Conservation (phyloP, 345 rosid genomes). For the Luvunga scandens region DNA sequence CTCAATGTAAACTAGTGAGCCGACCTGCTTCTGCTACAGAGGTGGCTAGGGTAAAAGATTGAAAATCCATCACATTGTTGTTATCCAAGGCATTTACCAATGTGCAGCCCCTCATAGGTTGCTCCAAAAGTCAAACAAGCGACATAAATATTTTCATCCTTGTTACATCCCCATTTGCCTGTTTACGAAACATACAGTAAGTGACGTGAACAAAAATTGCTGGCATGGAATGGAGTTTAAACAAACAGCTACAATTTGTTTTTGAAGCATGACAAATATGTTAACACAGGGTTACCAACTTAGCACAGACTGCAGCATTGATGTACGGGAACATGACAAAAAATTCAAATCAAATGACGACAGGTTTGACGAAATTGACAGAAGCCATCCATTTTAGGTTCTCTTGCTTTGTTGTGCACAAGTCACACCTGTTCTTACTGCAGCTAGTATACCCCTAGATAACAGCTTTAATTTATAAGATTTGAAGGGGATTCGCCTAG, state of each 20-base stretch:
- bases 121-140: constrained; percentile 75
- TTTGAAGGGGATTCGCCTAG: neutral
- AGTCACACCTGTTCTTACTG: neutral
- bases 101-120: constrained; percentile 54
- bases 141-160: constrained; percentile 88
- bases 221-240: neutral
- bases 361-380: neutral
- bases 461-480: neutral
- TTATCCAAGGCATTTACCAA: constrained; percentile 43
- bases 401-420: neutral
- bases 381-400: neutral
- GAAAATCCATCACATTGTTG: constrained; percentile 42
- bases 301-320: neutral
- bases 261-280: neutral
- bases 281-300: neutral
- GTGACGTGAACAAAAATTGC: neutral
- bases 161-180: constrained; percentile 84
- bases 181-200: constrained; percentile 1
- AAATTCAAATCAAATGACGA: neutral
- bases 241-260: neutral
- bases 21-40: constrained; percentile 50
- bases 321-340: neutral
- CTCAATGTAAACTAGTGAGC: constrained; percentile 42
- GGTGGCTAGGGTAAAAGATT: constrained; percentile 37
- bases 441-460: neutral